Base-by-base conservation (phyloP, 1,284 basidiomycete genomes). In the Ganoderma meredithae region DNA sequence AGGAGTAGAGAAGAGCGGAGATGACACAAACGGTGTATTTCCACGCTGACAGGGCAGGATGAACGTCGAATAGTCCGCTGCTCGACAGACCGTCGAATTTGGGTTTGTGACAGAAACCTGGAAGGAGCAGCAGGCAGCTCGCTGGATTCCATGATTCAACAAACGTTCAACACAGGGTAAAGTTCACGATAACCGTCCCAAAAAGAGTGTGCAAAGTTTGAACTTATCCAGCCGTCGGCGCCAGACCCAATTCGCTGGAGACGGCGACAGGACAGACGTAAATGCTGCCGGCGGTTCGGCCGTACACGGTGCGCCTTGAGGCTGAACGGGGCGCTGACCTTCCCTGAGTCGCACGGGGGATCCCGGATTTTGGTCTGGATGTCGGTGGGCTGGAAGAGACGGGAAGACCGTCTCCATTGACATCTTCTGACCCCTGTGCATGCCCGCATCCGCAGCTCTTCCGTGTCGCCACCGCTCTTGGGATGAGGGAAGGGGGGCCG, bases 321-420 rank as follows among this genome's bases (percentile, higher is more conserved):
- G 52, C 55, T 31, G 15, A 33, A 43, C 62, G 62, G 62, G 62
- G 62, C 62, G 62, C 60, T 56, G 62, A 52, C 27, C 39, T 22
- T 41, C 40, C 49, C 33, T 40, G 49, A 58, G 55, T 12, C 31
- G 55, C 53, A 31, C 64, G 64, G 59, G 52, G 36, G 60, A 56
- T 55, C 52, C 52, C 49, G 60, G 4, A 49, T 41, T 39, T 63
- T 22, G 31, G 55, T 56, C 63, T 58, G 53, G 49, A 65, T 60
- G 39, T 64, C 43, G 44, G 56, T 52, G 63, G 9, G 58, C n/a
- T 31, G 56, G 43, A 27, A 15, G 31, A 41, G 13, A 63, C 40
- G 31, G 27, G 55, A 49, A 31, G 27, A 39, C 44, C 60, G 9
- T 62, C 17, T 31, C 27, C 43, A 22, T 55, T 58, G 19, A 33